Percentiles rank a stretch among this genome's conserved stretches.
Evolutionary conservation across 208 protist genomes (phyloP).

Genomic region (Wallacemonas sp.): DNA sequence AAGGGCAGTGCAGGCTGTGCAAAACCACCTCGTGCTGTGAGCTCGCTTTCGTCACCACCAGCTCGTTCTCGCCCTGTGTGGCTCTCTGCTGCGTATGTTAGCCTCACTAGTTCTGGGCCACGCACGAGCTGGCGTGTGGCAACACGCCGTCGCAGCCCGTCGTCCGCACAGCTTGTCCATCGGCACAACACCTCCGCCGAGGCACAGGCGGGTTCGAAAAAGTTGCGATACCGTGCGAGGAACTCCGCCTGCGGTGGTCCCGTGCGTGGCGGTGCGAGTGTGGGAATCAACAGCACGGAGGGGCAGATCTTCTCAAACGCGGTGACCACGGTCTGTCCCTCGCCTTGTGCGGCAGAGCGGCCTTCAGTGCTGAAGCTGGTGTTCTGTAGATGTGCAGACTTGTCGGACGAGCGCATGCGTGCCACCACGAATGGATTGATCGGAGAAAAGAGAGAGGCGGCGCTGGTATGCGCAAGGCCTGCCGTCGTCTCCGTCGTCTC

Average conservation of each 20-base stretch:
- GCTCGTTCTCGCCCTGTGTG: no score
- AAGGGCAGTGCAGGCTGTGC: no score
- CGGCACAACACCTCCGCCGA: neutral
- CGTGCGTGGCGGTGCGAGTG: constrained; percentile 1
- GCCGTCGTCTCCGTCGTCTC: neutral
- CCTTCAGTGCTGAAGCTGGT: neutral
- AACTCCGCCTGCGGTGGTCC: neutral
- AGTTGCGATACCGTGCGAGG: neutral
- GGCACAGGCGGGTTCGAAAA: neutral
- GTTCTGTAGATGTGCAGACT: no score
- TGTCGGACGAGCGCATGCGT: neutral
- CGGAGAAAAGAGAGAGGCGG: neutral
- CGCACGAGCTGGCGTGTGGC: no score
- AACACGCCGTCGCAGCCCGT: no score
- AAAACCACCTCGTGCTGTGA: no score
- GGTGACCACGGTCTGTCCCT: neutral
- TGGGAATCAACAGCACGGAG: neutral
- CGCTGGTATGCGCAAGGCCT: neutral
- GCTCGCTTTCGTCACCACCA: no score
- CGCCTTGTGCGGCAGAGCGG: neutral
- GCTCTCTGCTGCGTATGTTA: no score
- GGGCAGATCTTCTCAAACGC: constrained; percentile 7
- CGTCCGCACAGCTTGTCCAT: neutral
- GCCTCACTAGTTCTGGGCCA: no score
- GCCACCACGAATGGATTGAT: neutral